Evolutionary conservation across 768 basidiomycete genomes (phyloP), one percentile per base, ranked within the genome.

Genomic region (Dentipellis sp.): DNA sequence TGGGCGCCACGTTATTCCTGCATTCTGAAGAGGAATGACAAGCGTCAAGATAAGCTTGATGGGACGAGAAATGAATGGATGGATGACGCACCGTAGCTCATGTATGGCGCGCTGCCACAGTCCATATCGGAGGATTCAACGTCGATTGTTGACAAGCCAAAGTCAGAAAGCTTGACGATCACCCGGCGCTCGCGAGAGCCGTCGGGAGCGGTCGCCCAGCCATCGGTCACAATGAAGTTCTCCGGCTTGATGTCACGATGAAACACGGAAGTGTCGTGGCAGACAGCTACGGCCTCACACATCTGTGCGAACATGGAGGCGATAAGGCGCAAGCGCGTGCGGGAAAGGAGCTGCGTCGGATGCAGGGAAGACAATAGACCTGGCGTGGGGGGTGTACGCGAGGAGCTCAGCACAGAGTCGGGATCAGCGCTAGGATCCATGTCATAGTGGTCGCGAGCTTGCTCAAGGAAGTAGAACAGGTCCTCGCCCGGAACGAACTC

Each of bases 231-330:
- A 68, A 94, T 94, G 65, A 94, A 94, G 74, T 98, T 97, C 75
- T 98, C 95, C 0, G 95, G 95, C 74, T 99, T 99, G 80, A 99
- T 97, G 71, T 99, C 95, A 58, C 95, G 84, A 68, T 99, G 95
- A 67, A 86, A 92, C 59, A 99, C 89, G 38, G 86, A 86, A 59
- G 86, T 83, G 16, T 85, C 85, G 67, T 99, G 95, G 72, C 95
- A 97, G 6, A 88, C 83, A 3, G 91, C 91, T 11, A 99, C 94
- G 46, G 95, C 94, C 60, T 94, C 91, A 67, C 95, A 98, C 95
- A 99, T 99, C 73, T 98, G 97, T 17, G 83, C 76, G 71, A 99
- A 98, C 95, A 99, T 99, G 67, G 90, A 87, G 3, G 94, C 84
- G 65, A 99, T 93, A 62, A 99, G 82, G 14, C 90, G 87, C 29